phyloP scores from a whole-genome alignment of 768 basidiomycete genomes.

The Mycena chlorophos region DNA sequence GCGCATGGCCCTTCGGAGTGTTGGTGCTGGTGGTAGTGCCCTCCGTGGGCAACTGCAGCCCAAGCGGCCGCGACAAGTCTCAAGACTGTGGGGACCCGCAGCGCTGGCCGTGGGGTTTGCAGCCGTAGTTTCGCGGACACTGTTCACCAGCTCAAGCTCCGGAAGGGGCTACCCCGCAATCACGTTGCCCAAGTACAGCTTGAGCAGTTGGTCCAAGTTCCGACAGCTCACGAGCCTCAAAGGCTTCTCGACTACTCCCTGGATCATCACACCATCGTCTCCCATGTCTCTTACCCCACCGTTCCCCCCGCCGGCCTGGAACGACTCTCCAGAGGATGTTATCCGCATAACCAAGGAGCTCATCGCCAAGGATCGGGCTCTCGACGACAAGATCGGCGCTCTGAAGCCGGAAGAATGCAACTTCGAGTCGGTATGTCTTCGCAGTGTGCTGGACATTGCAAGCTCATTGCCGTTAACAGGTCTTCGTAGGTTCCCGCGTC shows the following conservation, averaged over 20 bases:
- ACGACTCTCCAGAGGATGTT: slow-evolving; percentile 64
- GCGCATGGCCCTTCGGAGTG: slow-evolving; percentile 13
- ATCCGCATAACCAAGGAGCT: slow-evolving; percentile 54
- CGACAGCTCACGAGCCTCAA: slow-evolving; percentile 21
- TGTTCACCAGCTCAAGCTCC: slow-evolving; percentile 37
- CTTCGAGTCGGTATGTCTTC: slow-evolving; percentile 60
- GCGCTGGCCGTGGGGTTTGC: slow-evolving; percentile 30
- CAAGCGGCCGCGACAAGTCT: slow-evolving; percentile 7
- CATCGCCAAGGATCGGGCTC: slow-evolving; percentile 54
- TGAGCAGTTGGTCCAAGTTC: slow-evolving; percentile 6
- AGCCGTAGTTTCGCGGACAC: slow-evolving; percentile 41
- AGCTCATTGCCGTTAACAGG: too few relatives aligned
- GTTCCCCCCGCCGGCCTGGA: slow-evolving; percentile 66
- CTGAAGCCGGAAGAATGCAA: slow-evolving; percentile 57
- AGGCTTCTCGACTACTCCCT: slow-evolving; percentile 30
- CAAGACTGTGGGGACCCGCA: slow-evolving; percentile 24
- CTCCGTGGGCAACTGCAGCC: slow-evolving; percentile 11
- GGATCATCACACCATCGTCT: slow-evolving; percentile 27
- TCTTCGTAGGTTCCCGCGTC: slow-evolving; percentile 49
- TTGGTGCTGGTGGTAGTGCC: too few relatives aligned
- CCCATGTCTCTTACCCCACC: slow-evolving; percentile 61
- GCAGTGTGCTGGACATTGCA: too few relatives aligned
- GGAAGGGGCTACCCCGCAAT: slow-evolving; percentile 28
- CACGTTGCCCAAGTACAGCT: slow-evolving; percentile 7
- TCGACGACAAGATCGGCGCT: slow-evolving; percentile 60